A percentile compares a stretch with the other conserved stretches of the same genome.
Evolutionary conservation across 1,284 basidiomycete species (phyloP).

Genomic region (Trichosporon inkin): DNA sequence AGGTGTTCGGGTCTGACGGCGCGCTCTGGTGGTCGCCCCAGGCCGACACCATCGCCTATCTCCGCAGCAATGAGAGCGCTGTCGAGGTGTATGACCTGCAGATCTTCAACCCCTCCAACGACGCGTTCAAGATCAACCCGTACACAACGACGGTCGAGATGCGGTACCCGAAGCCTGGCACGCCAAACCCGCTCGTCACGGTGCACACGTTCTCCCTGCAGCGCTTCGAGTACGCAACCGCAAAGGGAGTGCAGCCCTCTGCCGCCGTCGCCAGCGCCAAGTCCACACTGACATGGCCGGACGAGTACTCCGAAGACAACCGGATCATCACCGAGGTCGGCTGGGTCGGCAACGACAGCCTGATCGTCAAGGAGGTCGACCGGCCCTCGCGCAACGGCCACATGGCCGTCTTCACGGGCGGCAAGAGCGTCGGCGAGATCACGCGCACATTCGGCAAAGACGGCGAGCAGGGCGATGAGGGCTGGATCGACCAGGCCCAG

Average conservation of each 20-base stretch:
- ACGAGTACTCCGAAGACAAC: conserved; percentile 59
- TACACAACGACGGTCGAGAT: conserved; percentile 74
- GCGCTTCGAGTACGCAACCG: neutral
- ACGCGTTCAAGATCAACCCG: conserved; percentile 65
- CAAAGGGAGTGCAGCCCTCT: conserved; percentile 2
- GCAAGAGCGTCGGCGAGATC: conserved; percentile 54
- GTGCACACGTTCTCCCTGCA: conserved; percentile 77
- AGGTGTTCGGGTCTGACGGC: conserved; percentile 67
- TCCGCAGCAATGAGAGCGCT: conserved; percentile 78
- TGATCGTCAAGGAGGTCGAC: conserved; percentile 83
- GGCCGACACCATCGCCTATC: conserved; percentile 73
- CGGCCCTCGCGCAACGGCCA: conserved; percentile 72
- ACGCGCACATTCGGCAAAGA: conserved; percentile 70
- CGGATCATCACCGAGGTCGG: conserved; percentile 75
- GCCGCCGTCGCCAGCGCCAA: conserved; percentile 41
- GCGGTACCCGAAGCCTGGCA: conserved; percentile 68
- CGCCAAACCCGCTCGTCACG: conserved; percentile 77
- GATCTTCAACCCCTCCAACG: conserved; percentile 77
- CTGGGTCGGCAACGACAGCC: conserved; percentile 73
- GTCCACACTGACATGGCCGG: conserved; percentile 63
- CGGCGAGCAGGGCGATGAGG: conserved; percentile 80
- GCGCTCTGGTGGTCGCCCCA: conserved; percentile 91
- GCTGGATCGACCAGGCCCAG: conserved; percentile 75
- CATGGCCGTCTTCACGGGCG: conserved; percentile 66
- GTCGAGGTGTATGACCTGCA: conserved; percentile 84